Conservation (phyloP, 1,284 basidiomycete genomes). For the Irpex sp. region DNA sequence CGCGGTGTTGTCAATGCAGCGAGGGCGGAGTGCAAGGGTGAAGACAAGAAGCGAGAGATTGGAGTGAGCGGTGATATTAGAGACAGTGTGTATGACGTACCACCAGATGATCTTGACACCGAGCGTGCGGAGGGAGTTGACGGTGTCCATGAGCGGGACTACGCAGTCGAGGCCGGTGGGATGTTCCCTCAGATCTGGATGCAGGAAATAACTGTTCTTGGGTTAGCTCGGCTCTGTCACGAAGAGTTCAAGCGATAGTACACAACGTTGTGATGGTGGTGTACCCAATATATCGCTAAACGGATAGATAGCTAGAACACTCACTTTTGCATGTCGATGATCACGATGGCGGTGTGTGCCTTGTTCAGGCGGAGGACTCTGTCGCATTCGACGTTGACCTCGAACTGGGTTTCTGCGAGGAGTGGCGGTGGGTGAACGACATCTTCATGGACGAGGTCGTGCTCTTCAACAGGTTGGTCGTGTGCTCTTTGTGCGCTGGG, state of each 20-base stretch:
- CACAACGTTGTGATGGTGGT: conserved; percentile 17
- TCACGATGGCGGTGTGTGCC: conserved; percentile 49
- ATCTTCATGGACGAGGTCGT: conserved; percentile 7
- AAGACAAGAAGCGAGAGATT: not conserved
- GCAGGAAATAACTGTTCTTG: conserved; percentile 53
- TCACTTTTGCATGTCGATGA: conserved; percentile 75
- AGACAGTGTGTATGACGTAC: conserved; percentile 31
- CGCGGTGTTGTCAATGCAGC: too few relatives aligned
- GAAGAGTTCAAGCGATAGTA: not conserved
- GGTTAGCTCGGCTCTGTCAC: not conserved
- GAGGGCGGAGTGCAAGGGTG: not conserved
- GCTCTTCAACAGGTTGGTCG: conserved; percentile 7
- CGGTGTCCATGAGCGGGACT: conserved; percentile 45
- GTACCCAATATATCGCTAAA: too few relatives aligned
- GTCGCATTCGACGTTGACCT: conserved; percentile 50
- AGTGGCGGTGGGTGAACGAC: conserved; percentile 27
- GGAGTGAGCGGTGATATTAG: conserved; percentile 1
- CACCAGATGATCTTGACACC: conserved; percentile 66
- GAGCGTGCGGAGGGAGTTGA: conserved; percentile 47
- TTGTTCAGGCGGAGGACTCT: conserved; percentile 49
- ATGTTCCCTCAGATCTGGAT: conserved; percentile 56
- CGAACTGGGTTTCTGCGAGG: conserved; percentile 38
- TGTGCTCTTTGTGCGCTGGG: conserved; percentile 13
- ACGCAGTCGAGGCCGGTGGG: conserved; percentile 56
- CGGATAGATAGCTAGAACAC: not conserved